phyloP scores from a whole-genome alignment of 2,329 filamentous ascomycete genomes.

The Nemania abortiva region DNA sequence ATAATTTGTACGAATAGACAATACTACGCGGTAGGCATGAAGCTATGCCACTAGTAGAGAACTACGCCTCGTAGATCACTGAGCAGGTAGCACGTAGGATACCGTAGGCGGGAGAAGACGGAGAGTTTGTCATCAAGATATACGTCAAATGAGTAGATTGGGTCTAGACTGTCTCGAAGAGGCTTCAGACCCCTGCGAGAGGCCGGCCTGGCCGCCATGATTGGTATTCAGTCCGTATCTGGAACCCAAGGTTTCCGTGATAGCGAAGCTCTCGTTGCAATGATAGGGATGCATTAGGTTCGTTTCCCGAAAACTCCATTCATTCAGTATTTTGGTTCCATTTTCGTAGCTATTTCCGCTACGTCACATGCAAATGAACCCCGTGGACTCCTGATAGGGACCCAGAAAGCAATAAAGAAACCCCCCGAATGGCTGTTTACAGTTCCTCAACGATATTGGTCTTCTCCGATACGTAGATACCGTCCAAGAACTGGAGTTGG shows the following conservation, averaged over 20 bases:
- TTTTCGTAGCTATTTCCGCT: conserved; percentile 58
- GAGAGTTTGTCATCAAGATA: conserved; percentile 12
- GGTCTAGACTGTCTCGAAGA: conserved; percentile 26
- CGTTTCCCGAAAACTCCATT: conserved; percentile 36
- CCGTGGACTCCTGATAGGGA: conserved; percentile 71
- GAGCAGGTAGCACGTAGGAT: background rate
- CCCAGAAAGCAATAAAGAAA: conserved; percentile 72
- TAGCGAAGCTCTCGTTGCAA: conserved; percentile 22
- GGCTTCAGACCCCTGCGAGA: conserved; percentile 15
- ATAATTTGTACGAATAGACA: background rate
- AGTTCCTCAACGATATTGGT: conserved; percentile 88
- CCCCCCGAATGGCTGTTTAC: conserved; percentile 59
- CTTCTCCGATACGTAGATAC: conserved; percentile 99
- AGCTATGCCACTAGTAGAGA: background rate
- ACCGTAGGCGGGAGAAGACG: background rate
- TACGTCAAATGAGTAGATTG: conserved; percentile 29
- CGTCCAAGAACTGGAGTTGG: conserved; percentile 89
- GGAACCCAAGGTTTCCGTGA: conserved; percentile 29
- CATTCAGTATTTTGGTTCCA: conserved; percentile 51
- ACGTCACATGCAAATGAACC: conserved; percentile 73
- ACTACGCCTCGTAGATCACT: background rate
- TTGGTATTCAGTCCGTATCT: conserved; percentile 26
- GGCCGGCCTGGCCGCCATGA: conserved; percentile 20
- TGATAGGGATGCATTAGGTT: conserved; percentile 28
- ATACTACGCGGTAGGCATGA: background rate